A percentile compares a stretch with the other conserved stretches of the same genome.
Conservation (phyloP, 805 yeast genomes). For the Wickerhamiella alocasiicola region DNA sequence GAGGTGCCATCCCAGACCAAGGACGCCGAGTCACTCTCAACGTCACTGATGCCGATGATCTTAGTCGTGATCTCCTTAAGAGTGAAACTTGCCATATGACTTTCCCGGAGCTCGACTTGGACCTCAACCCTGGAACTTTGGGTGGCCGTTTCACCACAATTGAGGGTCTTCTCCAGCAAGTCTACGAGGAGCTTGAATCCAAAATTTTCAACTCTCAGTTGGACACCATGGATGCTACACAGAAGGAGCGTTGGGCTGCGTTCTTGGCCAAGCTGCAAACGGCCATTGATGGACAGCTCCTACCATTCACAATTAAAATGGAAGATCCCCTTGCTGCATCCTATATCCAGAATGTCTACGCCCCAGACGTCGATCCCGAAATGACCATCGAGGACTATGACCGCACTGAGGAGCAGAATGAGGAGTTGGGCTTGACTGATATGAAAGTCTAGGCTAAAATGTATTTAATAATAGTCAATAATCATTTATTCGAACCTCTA, state of each 20-base stretch:
- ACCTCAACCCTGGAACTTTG: slow-evolving; percentile 87
- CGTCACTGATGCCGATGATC: slow-evolving; percentile 82
- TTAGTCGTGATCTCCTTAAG: slow-evolving; percentile 86
- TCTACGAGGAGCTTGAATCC: slow-evolving; percentile 72
- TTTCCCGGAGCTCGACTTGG: slow-evolving; percentile 81
- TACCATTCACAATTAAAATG: slow-evolving; percentile 69
- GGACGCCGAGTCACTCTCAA: slow-evolving; percentile 64
- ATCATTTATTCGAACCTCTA: too few species aligned
- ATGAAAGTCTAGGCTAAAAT: slow-evolving; percentile 25
- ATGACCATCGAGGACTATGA: slow-evolving; percentile 85
- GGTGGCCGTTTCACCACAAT: slow-evolving; percentile 97
- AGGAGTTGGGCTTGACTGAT: slow-evolving; percentile 65
- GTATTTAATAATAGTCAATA: too few species aligned
- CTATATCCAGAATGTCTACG: slow-evolving; percentile 94
- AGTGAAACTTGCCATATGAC: slow-evolving; percentile 82
- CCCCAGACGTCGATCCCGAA: slow-evolving; percentile 96
- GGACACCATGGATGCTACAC: slow-evolving; percentile 76
- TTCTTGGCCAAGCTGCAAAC: slow-evolving; percentile 64
- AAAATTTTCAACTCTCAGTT: slow-evolving; percentile 78
- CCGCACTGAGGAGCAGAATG: slow-evolving; percentile 81
- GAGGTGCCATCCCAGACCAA: slow-evolving; percentile 84
- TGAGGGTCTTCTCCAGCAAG: slow-evolving; percentile 86
- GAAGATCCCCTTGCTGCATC: slow-evolving; percentile 93
- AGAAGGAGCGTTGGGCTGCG: slow-evolving; percentile 68
- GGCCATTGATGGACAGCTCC: slow-evolving; percentile 69